Conservation (phyloP, 2,329 filamentous ascomycete species). For the Chrysoporthe deuterocubensis region DNA sequence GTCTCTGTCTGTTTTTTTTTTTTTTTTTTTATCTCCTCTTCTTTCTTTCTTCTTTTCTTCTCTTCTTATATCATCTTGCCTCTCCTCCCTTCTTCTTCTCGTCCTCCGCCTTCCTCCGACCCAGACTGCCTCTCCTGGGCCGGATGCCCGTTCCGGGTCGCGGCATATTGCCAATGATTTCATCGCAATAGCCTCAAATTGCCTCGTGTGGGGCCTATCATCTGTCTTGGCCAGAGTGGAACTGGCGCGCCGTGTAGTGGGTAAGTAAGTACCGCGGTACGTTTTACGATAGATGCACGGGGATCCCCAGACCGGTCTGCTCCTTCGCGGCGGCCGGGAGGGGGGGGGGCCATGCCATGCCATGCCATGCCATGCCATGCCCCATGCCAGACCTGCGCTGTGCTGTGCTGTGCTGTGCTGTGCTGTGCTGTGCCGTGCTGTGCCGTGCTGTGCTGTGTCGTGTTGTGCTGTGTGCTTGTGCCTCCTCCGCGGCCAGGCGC, state of each 20-base stretch:
- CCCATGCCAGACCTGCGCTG: neutral
- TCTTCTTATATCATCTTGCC: neutral
- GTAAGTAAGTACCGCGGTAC: neutral
- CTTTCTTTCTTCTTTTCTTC: neutral
- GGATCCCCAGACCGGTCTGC: neutral
- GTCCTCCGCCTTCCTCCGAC: neutral
- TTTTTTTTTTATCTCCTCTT: neutral
- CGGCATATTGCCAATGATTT: slow-evolving; percentile 5
- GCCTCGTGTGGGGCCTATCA: neutral
- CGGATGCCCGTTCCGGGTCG: neutral
- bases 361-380: too few relatives aligned
- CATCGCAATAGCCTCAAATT: slow-evolving; percentile 8
- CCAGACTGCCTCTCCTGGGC: too few relatives aligned
- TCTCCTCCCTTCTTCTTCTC: neutral
- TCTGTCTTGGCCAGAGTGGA: slow-evolving; percentile 1
- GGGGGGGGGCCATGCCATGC: too few relatives aligned
- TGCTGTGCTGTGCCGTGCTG: neutral
- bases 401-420: neutral
- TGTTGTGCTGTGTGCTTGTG: neutral
- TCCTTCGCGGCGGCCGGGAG: neutral
- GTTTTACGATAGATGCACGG: neutral
- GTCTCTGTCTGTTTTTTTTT: neutral
- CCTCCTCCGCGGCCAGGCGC: too few relatives aligned
- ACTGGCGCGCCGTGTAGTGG: neutral
- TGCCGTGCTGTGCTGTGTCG: too few relatives aligned